Percentiles rank a stretch among this genome's conserved stretches.
Conservation (phyloP, 495 filamentous ascomycete genomes). For the Tuber indicum region DNA sequence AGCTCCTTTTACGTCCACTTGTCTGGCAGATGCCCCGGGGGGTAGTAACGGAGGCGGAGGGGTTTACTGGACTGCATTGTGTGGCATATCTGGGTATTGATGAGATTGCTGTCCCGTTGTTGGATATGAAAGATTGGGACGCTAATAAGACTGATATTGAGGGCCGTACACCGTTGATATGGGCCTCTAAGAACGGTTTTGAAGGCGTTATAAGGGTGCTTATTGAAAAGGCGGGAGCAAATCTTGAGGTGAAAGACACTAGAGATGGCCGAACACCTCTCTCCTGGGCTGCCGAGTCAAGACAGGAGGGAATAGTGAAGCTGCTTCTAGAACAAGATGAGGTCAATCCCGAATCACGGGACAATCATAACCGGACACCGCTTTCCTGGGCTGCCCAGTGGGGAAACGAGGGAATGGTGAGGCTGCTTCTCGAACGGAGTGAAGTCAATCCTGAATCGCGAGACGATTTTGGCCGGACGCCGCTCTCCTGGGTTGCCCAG, state of each 20-base stretch:
- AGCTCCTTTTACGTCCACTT: background rate
- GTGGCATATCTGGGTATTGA: too few species aligned
- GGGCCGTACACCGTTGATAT: constrained; percentile 34
- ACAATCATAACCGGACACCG: constrained; percentile 40
- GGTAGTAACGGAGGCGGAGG: background rate
- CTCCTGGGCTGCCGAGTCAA: constrained; percentile 38
- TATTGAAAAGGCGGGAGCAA: constrained; percentile 6
- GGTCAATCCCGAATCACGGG: constrained; percentile 16
- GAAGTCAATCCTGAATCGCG: constrained; percentile 19
- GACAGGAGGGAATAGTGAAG: constrained; percentile 30
- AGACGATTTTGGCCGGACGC: constrained; percentile 38
- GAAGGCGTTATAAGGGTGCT: constrained; percentile 39
- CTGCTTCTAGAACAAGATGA: constrained; percentile 33
- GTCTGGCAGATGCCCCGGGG: too few species aligned
- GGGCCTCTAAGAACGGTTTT: constrained; percentile 39
- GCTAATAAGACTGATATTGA: background rate
- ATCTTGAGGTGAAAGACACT: constrained; percentile 9
- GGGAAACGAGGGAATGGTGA: constrained; percentile 41
- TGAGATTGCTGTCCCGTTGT: too few species aligned
- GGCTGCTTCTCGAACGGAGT: constrained; percentile 29
- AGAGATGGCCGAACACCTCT: constrained; percentile 34
- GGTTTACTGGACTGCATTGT: background rate
- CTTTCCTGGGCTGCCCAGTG: constrained; percentile 43
- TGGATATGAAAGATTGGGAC: background rate
- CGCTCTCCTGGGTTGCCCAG: constrained; percentile 45